phyloP scores from a whole-genome alignment of 2,329 filamentous ascomycete genomes.

The Ascosphaera apis region DNA sequence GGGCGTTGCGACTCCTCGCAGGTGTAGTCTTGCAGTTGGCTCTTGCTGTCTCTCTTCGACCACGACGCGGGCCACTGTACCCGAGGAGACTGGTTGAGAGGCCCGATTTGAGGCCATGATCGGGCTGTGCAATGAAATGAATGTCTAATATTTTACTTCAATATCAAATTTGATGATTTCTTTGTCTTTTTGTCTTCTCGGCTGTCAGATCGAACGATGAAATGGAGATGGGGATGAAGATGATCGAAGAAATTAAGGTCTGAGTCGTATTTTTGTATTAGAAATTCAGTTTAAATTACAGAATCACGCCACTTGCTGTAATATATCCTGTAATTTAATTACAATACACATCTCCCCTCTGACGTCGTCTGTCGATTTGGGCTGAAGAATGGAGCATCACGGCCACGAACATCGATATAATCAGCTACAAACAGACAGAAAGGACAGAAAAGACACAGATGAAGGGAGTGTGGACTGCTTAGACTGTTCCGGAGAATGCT shows the following conservation, averaged over 20 bases:
- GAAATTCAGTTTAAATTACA: background rate
- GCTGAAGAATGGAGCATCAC: background rate
- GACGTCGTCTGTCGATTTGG: background rate
- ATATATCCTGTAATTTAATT: background rate
- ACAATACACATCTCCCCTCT: background rate
- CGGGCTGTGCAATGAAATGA: background rate
- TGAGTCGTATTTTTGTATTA: background rate
- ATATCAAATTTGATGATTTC: background rate
- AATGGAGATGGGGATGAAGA: background rate
- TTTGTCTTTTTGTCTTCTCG: background rate
- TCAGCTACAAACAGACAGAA: no score
- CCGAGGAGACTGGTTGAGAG: background rate
- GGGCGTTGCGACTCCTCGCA: constrained; percentile 7
- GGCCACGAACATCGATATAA: background rate
- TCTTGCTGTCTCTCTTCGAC: background rate
- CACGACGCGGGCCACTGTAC: background rate
- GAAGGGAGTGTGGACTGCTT: no score
- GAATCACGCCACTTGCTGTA: background rate
- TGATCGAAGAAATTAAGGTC: background rate
- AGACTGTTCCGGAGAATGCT: no score
- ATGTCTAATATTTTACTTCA: background rate
- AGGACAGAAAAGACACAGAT: no score
- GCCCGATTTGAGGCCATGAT: background rate
- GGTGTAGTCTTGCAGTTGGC: constrained; percentile 8
- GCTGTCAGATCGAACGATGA: background rate